phyloP scores from a whole-genome alignment of 768 basidiomycete genomes.

The Candolleomyces eurysporus region DNA sequence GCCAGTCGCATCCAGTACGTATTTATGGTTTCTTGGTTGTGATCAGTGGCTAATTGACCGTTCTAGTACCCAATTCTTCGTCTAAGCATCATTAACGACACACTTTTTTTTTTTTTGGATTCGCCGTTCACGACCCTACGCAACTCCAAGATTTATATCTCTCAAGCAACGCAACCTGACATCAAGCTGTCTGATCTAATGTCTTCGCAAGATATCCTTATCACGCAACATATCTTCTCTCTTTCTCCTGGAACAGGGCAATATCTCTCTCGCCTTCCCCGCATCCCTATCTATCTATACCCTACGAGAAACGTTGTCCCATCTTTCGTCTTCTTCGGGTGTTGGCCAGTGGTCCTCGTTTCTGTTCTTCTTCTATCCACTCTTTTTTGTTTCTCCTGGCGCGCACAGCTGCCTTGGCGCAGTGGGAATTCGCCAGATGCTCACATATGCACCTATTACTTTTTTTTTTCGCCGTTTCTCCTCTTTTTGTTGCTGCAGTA shows the following conservation, averaged over 20 bases:
- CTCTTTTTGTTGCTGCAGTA: slow-evolving; percentile 5
- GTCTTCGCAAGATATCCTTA: slow-evolving; percentile 16
- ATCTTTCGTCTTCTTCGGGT: slow-evolving; percentile 8
- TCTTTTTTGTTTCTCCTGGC: slow-evolving; percentile 7
- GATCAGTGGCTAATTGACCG: slow-evolving; percentile 3
- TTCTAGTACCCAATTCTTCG: slow-evolving; percentile 83
- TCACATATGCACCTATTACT: slow-evolving; percentile 6
- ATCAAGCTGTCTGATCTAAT: slow-evolving; percentile 24
- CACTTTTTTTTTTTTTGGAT: slow-evolving; percentile 23
- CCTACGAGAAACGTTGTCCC: slow-evolving; percentile 3
- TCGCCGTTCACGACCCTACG: slow-evolving; percentile 19
- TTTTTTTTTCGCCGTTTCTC: slow-evolving; percentile 15
- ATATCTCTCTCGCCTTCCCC: slow-evolving; percentile 5
- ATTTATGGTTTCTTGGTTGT: slow-evolving; percentile 7
- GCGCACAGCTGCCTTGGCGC: slow-evolving; percentile 2
- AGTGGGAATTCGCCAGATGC: background rate
- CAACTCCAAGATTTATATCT: slow-evolving; percentile 19
- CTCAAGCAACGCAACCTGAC: slow-evolving; percentile 22
- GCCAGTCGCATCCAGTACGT: slow-evolving; percentile 87
- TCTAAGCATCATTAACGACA: slow-evolving; percentile 43
- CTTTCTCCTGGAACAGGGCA: slow-evolving; percentile 16
- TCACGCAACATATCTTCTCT: slow-evolving; percentile 8
- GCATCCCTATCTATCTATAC: slow-evolving; percentile 8
- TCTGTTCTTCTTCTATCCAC: slow-evolving; percentile 1
- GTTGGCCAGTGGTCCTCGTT: slow-evolving; percentile 9